Evolutionary conservation across 257 asterid genomes (phyloP), one percentile per base, ranked within the genome.

Genomic region (Petunia secreta): DNA sequence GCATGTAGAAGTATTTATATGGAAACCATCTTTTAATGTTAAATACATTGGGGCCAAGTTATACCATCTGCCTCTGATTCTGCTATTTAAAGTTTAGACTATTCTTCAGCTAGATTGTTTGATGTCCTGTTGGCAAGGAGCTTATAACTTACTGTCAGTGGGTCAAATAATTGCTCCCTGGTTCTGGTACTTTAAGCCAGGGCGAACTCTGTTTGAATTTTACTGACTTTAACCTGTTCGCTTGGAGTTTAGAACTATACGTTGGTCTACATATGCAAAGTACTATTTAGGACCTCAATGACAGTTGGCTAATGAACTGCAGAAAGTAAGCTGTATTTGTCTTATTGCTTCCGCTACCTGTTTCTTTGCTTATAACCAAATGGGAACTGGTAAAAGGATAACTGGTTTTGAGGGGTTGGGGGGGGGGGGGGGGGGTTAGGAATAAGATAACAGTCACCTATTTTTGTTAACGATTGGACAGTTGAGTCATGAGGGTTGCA

Each of bases 111-210:
- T 25, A 34, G 77, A 25, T 25, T 44, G 15, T 69, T 38, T 5
- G 7, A 25, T 48, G 77, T 9, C 77, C 77, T 69, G 16, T 69
- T 69, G 25, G 46, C 43, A 1, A 3, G 0, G 59, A 69, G 59
- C 59, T 52, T 69, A 25, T 48, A 69, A 44, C 58, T 46, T 25
- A 40, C 77, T 69, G 16, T 48, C 46, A 71, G 77, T 46, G 59
- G 59, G 77, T 46, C 9, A 48, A 44, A 25, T 71, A 25, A 48
- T 71, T 46, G 60, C 16, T 9, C 57, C 48, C 34, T 48, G 77
- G 34, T 66, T 66, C 53, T 40, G 75, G 53, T 48, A 46, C 43
- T 46, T 50, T 37, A 48, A 71, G 48, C 25, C 0, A 44, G 59
- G 3, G 48, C 3, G 59, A 25, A 46, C 48, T 1, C 6, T 16